phyloP scores from a whole-genome alignment of 345 rosid genomes.

The Rubroshorea leprosula region DNA sequence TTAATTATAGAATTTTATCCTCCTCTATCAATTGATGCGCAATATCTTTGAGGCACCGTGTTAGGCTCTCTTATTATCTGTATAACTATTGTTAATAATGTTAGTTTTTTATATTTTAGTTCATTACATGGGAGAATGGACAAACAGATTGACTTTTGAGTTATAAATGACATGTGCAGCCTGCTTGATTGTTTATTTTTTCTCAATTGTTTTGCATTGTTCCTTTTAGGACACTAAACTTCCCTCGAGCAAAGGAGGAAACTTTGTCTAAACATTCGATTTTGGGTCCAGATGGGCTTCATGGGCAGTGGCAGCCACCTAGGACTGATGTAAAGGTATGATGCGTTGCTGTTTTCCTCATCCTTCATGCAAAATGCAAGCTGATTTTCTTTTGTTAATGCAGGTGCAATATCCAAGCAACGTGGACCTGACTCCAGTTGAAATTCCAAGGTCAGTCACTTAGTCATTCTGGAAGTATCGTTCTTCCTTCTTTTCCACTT shows the following conservation, averaged over 20 bases:
- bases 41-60: background rate
- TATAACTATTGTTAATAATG: no score
- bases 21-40: background rate
- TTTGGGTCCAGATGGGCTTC: conserved; percentile 80
- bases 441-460: conserved; percentile 71
- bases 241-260: conserved; percentile 63
- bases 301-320: conserved; percentile 83
- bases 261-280: conserved; percentile 87
- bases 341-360: conserved; percentile 5
- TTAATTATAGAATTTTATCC: background rate
- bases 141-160: background rate
- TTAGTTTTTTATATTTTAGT: no score
- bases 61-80: no score
- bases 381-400: conserved; percentile 25
- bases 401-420: conserved; percentile 82
- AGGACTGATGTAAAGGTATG: conserved; percentile 50
- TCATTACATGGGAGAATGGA: conserved; percentile 5
- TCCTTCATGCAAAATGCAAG: conserved; percentile 9
- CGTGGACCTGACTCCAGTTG: conserved; percentile 73
- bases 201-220: background rate
- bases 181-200: conserved; percentile 6
- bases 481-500: background rate
- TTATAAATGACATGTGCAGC: background rate
- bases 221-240: conserved; percentile 58
- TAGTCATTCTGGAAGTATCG: conserved; percentile 8